Evolutionary conservation across 164 flowering plant genomes (phyloP).

Genomic region (Stephania cephalantha): DNA sequence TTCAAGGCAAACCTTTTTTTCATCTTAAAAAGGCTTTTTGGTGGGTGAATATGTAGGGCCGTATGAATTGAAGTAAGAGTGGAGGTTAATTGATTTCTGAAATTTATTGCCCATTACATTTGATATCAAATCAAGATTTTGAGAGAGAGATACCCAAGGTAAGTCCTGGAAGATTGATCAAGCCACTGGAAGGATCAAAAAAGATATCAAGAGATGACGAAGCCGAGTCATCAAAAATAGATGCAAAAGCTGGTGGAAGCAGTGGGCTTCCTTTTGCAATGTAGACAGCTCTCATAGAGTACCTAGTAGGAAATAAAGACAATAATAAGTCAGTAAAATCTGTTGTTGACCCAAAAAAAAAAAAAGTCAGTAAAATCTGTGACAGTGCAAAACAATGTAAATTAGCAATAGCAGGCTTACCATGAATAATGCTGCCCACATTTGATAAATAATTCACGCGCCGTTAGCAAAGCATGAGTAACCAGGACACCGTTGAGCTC

Average conservation of each 20-base stretch:
- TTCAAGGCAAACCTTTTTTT: too few species aligned
- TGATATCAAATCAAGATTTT: neutral
- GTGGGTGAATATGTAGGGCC: neutral
- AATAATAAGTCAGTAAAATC: neutral
- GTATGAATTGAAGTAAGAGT: neutral
- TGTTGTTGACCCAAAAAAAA: neutral
- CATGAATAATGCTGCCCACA: slow-evolving; percentile 95
- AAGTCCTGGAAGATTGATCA: slow-evolving; percentile 69
- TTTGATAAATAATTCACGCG: slow-evolving; percentile 61
- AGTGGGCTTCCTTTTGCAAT: slow-evolving; percentile 90
- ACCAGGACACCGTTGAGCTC: slow-evolving; percentile 91
- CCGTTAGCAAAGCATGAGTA: slow-evolving; percentile 84
- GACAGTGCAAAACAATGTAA: neutral
- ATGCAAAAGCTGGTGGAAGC: slow-evolving; percentile 94
- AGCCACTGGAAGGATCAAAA: slow-evolving; percentile 85
- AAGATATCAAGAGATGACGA: slow-evolving; percentile 96
- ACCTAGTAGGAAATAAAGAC: slow-evolving; percentile 41
- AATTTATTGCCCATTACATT: neutral
- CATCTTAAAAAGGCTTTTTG: neutral
- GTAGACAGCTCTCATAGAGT: slow-evolving; percentile 88
- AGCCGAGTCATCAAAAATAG: slow-evolving; percentile 89
- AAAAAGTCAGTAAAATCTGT: slow-evolving; percentile 2
- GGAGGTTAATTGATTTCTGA: neutral
- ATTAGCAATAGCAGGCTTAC: slow-evolving; percentile 26
- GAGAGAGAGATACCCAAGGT: slow-evolving; percentile 52